These are phyloP conservation scores for Entophlyctis luteolus DNA, from an alignment of 192 early-diverging fungal genomes.

Conservation along the genomic window DNA sequence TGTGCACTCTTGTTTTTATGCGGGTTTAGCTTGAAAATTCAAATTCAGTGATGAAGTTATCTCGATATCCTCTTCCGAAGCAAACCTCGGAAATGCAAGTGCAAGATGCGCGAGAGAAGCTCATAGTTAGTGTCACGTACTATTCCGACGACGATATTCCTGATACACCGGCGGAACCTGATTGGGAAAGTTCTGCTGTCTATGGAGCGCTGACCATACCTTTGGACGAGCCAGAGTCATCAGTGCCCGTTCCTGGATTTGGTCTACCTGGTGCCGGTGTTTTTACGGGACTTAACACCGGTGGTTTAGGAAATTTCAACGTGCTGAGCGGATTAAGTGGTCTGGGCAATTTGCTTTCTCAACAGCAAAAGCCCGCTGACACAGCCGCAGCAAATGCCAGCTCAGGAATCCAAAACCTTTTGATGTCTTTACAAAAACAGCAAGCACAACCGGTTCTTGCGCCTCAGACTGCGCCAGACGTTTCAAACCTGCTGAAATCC, in stretches of 20 bases:
- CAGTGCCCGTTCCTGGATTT: neutral
- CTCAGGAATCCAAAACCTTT: neutral
- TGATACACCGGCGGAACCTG: neutral
- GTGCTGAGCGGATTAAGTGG: constrained; percentile 8
- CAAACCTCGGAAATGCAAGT: neutral
- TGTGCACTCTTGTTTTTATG: neutral
- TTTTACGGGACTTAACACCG: neutral
- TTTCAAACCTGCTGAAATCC: neutral
- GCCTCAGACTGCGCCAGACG: neutral
- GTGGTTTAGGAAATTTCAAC: neutral
- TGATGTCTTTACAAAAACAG: neutral
- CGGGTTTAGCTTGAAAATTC: neutral
- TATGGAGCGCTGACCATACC: neutral
- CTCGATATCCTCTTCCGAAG: neutral
- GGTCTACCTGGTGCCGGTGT: neutral
- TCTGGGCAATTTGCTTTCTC: neutral
- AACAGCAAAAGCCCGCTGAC: too few species aligned
- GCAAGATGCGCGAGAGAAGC: constrained; percentile 1
- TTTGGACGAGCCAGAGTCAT: neutral
- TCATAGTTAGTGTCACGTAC: neutral
- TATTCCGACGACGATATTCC: constrained; percentile 4
- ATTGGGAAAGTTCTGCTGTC: neutral
- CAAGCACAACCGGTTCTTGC: neutral
- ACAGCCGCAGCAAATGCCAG: neutral
- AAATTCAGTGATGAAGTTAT: neutral